Evolutionary conservation across 352 stramenopile species (phyloP).

Genomic region (Phytophthora chlamydospora): DNA sequence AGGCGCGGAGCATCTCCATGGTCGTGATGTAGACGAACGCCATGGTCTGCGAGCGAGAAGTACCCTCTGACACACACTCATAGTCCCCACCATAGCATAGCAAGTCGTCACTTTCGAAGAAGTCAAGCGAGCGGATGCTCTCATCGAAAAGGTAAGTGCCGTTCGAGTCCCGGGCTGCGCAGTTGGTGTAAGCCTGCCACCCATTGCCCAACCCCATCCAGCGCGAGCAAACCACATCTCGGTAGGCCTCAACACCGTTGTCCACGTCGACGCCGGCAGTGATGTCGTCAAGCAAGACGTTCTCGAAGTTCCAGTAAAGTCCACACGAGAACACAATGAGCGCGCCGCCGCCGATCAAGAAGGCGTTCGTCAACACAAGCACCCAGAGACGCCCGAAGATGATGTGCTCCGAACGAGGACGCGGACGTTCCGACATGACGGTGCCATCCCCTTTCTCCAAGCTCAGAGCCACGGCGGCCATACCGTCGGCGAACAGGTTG

Average conservation of each 20-base stretch:
- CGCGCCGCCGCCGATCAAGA: constrained; percentile 59
- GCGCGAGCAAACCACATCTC: constrained; percentile 57
- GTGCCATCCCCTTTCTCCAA: constrained; percentile 75
- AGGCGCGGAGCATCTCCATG: constrained; percentile 77
- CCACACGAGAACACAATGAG: constrained; percentile 68
- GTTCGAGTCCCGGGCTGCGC: constrained; percentile 35
- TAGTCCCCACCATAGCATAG: constrained; percentile 59
- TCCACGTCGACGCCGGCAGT: constrained; percentile 45
- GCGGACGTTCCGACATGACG: constrained; percentile 66
- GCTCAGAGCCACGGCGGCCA: constrained; percentile 72
- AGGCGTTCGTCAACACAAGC: constrained; percentile 66
- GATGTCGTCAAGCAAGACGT: constrained; percentile 64
- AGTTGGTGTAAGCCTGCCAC: constrained; percentile 61
- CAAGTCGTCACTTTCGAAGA: constrained; percentile 49
- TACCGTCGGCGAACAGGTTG: constrained; percentile 97
- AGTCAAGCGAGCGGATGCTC: constrained; percentile 33
- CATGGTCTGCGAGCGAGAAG: constrained; percentile 73
- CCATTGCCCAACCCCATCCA: constrained; percentile 58
- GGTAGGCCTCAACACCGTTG: constrained; percentile 42
- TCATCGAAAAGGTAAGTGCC: constrained; percentile 50
- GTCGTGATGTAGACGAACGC: constrained; percentile 81
- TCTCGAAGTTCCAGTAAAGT: constrained; percentile 77
- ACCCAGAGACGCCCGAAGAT: constrained; percentile 75
- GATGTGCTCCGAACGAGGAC: constrained; percentile 63
- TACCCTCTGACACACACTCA: constrained; percentile 68